Conservation (phyloP, 371 early-diverging fungal genomes). For the Lichtheimia hyalospora region DNA sequence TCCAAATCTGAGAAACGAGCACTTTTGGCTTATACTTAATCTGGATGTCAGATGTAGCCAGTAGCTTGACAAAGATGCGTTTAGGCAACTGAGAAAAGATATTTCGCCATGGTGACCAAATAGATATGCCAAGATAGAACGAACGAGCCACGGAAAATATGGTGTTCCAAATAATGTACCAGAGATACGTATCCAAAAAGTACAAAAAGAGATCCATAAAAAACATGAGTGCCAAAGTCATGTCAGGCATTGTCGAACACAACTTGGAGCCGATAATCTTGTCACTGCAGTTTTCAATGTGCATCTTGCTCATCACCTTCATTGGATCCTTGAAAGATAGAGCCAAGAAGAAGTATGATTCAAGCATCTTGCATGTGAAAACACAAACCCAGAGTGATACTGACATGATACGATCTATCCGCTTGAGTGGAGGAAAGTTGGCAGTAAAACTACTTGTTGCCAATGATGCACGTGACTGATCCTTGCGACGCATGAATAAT, state of each 20-base stretch:
- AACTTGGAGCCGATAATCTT: slow-evolving; percentile 43
- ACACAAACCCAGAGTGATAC: slow-evolving; percentile 77
- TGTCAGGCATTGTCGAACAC: slow-evolving; percentile 68
- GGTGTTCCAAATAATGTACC: slow-evolving; percentile 90
- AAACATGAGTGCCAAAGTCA: slow-evolving; percentile 80
- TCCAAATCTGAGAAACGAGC: slow-evolving; percentile 86
- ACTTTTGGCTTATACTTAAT: slow-evolving; percentile 74
- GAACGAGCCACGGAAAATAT: slow-evolving; percentile 79
- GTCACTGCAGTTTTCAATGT: slow-evolving; percentile 61
- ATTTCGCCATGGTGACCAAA: slow-evolving; percentile 89
- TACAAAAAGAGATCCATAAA: slow-evolving; percentile 77
- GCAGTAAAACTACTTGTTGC: slow-evolving; percentile 77
- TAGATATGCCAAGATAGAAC: slow-evolving; percentile 82
- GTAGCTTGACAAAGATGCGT: slow-evolving; percentile 78
- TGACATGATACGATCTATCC: slow-evolving; percentile 76
- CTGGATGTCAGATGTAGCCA: slow-evolving; percentile 75
- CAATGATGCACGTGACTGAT: slow-evolving; percentile 41
- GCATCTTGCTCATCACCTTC: slow-evolving; percentile 64
- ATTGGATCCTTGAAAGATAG: slow-evolving; percentile 84
- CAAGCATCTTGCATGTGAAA: slow-evolving; percentile 77
- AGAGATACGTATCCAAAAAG: slow-evolving; percentile 89
- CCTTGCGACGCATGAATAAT: slow-evolving; percentile 59
- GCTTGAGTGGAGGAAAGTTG: slow-evolving; percentile 74
- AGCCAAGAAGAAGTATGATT: slow-evolving; percentile 85
- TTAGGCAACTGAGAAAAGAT: slow-evolving; percentile 86